Evolutionary conservation across 169 alveolate genomes (phyloP), one percentile per base, ranked within the genome.

Genomic region (Eimeria necatrix): DNA sequence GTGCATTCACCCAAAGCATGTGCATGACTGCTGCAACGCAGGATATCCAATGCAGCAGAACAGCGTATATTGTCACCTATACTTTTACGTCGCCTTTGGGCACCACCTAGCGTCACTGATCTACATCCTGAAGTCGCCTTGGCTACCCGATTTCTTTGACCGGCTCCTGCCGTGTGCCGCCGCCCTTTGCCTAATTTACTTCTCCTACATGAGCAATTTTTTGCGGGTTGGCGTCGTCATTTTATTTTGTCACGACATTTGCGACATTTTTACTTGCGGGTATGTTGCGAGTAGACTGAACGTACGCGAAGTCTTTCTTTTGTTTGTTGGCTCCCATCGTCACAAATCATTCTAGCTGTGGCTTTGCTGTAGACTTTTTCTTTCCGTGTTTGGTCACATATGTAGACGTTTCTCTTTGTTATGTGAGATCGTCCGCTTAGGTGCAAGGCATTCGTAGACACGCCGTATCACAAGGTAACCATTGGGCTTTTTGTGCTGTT

Each of bases 231-330:
- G 97, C 51, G 89, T 96, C 48, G 92, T 96, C 61, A 96, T 96
- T 46, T 93, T 96, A 88, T 86, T 96, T 56, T 96, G 97, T 12
- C 97, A 96, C 68, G 97, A 96, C 93, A 93, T 96, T 59, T 96
- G 97, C 85, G 97, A 96, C 80, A 88, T 96, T 32, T 96, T 96
- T 46, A 95, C 97, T 22, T 96, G 93, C 88, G 97, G 97, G 97
- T 96, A 89, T 26, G 95, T 80, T 81, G 68, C 41, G 52, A 14
- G 32, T 61, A 3, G 22, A 22, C 32, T 32, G 2, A 32, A 32
- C 41, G 41, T 32, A 32, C 41, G 26, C 64, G n/a, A 20, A 48
- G 53, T 20, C 9, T 49, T 46, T 76, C 4, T 32, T 9, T 10
- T 49, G 64, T 64, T 20, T 76, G 22, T 48, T 1, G 20, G 6